Base-by-base conservation (phyloP, 2,329 filamentous ascomycete genomes). In the Coleophoma crateriformis region DNA sequence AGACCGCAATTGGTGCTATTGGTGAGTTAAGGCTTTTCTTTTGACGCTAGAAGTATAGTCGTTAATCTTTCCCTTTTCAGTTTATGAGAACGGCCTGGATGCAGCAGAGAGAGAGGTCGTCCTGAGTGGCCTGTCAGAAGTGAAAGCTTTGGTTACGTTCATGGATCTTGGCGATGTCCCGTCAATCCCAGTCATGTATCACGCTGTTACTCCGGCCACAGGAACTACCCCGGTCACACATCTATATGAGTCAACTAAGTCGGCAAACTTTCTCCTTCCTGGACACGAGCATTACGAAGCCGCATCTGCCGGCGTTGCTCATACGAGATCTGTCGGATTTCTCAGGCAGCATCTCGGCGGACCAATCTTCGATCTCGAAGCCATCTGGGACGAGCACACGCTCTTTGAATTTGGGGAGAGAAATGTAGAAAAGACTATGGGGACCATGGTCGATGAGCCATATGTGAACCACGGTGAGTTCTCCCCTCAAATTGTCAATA, bases 311-410 rank as follows among this genome's bases (percentile, higher is more conserved):
- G 72, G 76, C 15, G 33, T 58, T 3, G 54, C 0, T 70, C 86
- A 90, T 61, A 87, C 85, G 0, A 76, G 87, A 2, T 82, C 73
- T 48, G 67, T 89, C 2, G 68, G 73, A 0, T 87, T 88, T 54
- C 60, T 90, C 8, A 89, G 88, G 59, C 74, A 75, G 6, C 67
- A 77, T 2, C 67, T 86, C 2, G 69, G 70, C 0, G 87, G 86
- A 0, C 86, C 87, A 0, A 78, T 74, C 52, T 89, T 90, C 59
- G 84, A 90, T 56, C 77, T 91, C 7, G 87, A 91, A 62, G 75
- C 76, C 1, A 83, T 90, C 46, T 92, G 87, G 87, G 85, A 90
- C 10, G 85, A 90, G 65, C 87, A 92, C 63, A 87, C 84, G 0
- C 75, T 76, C 40, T 85, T 78, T 57, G 85, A 90, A 62, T 91